phyloP scores from a whole-genome alignment of 163 green algal genomes.

The Chlorella variabilis region DNA sequence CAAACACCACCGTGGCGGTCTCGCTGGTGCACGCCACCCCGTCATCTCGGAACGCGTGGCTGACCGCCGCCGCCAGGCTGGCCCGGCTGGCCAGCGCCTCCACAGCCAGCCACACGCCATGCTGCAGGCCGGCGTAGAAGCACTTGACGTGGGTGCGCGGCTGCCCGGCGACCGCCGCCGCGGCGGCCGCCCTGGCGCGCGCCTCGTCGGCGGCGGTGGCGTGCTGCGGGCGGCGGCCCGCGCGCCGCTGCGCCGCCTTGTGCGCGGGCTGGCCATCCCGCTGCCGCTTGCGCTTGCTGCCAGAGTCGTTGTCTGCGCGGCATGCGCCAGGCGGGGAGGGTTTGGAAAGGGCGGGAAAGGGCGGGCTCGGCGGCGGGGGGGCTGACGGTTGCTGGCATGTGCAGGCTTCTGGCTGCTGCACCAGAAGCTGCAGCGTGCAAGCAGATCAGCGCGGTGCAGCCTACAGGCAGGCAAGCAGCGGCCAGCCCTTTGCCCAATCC shows the following conservation, averaged over 20 bases:
- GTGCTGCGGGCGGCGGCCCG: conserved; percentile 16
- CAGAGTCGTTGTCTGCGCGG: conserved; percentile 23
- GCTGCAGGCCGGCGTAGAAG: conserved; percentile 43
- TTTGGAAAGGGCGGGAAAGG: too few species aligned
- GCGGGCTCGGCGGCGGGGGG: too few species aligned
- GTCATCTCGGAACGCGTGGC: conserved; percentile 32
- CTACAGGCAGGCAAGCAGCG: too few species aligned
- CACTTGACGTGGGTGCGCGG: conserved; percentile 40
- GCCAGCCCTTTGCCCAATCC: too few species aligned
- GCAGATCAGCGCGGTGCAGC: too few species aligned
- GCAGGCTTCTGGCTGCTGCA: too few species aligned
- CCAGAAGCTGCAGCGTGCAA: too few species aligned
- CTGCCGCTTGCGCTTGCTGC: conserved; percentile 30
- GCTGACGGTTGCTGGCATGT: too few species aligned
- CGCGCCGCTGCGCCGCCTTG: not conserved
- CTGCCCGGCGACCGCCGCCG: not conserved
- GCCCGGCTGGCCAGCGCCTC: conserved; percentile 13
- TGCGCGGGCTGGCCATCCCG: not conserved
- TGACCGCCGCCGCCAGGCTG: conserved; percentile 35
- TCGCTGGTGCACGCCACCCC: conserved; percentile 23
- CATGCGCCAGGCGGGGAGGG: too few species aligned
- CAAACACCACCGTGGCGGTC: conserved; percentile 5
- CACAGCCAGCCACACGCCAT: conserved; percentile 27
- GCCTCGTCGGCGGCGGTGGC: conserved; percentile 9
- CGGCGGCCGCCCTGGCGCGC: conserved; percentile 1